A percentile compares a stretch with the other conserved stretches of the same genome.
Conservation (phyloP, 2,329 filamentous ascomycete genomes). For the Aspergillus pseudoglaucus region DNA sequence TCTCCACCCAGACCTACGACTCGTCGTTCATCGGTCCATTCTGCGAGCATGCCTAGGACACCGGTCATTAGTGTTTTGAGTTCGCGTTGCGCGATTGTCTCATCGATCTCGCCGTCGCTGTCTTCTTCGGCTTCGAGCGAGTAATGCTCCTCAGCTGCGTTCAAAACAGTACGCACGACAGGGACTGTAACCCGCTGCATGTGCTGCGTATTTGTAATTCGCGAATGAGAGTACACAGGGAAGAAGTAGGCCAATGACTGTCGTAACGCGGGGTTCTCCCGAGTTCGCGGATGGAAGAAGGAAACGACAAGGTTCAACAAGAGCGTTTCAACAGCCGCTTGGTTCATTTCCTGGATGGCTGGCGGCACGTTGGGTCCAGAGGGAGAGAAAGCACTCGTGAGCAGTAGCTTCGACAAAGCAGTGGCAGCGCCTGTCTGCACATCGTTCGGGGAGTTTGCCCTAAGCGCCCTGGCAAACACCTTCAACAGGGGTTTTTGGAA, state of each 20-base stretch:
- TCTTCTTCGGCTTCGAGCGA: slow-evolving; percentile 66
- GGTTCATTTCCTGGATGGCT: slow-evolving; percentile 38
- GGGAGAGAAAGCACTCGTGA: slow-evolving; percentile 63
- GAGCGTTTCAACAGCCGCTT: slow-evolving; percentile 62
- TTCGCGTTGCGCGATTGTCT: slow-evolving; percentile 64
- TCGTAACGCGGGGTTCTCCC: slow-evolving; percentile 70
- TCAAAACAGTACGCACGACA: slow-evolving; percentile 63
- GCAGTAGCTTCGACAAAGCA: slow-evolving; percentile 77
- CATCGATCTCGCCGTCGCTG: slow-evolving; percentile 67
- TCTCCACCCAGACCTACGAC: slow-evolving; percentile 55
- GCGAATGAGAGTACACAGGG: slow-evolving; percentile 86
- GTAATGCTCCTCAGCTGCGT: slow-evolving; percentile 56
- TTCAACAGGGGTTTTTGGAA: slow-evolving; percentile 65
- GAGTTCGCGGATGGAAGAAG: slow-evolving; percentile 83
- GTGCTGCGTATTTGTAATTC: slow-evolving; percentile 71
- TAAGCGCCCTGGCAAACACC: slow-evolving; percentile 76
- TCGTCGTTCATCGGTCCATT: slow-evolving; percentile 93
- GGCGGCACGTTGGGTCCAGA: slow-evolving; percentile 48
- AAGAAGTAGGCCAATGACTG: slow-evolving; percentile 91
- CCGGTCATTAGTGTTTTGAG: slow-evolving; percentile 58
- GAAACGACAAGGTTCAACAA: slow-evolving; percentile 75
- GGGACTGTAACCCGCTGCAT: slow-evolving; percentile 70
- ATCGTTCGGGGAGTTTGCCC: slow-evolving; percentile 60
- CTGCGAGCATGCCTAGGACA: slow-evolving; percentile 70
- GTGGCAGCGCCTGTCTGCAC: slow-evolving; percentile 77